These are phyloP conservation scores for Astrocystis sublimbata DNA, from an alignment of 495 filamentous ascomycete species.

Conservation along the genomic window DNA sequence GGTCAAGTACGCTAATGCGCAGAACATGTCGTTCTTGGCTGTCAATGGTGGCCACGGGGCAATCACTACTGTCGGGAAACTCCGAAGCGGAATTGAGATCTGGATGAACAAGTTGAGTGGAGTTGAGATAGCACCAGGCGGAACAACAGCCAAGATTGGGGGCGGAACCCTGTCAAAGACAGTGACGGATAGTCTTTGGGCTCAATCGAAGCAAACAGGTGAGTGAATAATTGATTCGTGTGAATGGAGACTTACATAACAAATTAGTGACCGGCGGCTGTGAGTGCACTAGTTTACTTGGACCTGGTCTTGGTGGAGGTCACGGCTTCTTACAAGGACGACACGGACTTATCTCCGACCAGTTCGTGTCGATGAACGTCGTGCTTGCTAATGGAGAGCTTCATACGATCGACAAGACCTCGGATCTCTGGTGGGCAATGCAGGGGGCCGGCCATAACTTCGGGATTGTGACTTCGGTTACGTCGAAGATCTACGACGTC, in stretches of 20 bases:
- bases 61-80: slow-evolving; percentile 38
- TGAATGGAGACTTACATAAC: not conserved
- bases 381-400: slow-evolving; percentile 50
- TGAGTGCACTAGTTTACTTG: slow-evolving; percentile 48
- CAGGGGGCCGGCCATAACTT: slow-evolving; percentile 57
- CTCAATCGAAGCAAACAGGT: slow-evolving; percentile 36
- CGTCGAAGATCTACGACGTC: slow-evolving; percentile 43
- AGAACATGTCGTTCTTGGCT: slow-evolving; percentile 48
- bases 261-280: slow-evolving; percentile 46
- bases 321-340: slow-evolving; percentile 53
- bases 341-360: slow-evolving; percentile 53
- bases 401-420: slow-evolving; percentile 29
- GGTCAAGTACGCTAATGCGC: slow-evolving; percentile 45
- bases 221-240: not conserved
- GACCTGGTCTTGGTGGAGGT: slow-evolving; percentile 55
- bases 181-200: slow-evolving; percentile 33
- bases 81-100: slow-evolving; percentile 49
- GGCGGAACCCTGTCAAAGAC: slow-evolving; percentile 44
- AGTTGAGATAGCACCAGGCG: slow-evolving; percentile 42
- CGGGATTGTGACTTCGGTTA: slow-evolving; percentile 48
- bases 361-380: slow-evolving; percentile 48
- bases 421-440: slow-evolving; percentile 53
- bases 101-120: slow-evolving; percentile 40
- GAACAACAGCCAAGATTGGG: slow-evolving; percentile 48
- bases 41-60: slow-evolving; percentile 46